A percentile compares a stretch with the other conserved stretches of the same genome.
Evolutionary conservation across 2,329 filamentous ascomycete genomes (phyloP).

Genomic region (Fusarium redolens): DNA sequence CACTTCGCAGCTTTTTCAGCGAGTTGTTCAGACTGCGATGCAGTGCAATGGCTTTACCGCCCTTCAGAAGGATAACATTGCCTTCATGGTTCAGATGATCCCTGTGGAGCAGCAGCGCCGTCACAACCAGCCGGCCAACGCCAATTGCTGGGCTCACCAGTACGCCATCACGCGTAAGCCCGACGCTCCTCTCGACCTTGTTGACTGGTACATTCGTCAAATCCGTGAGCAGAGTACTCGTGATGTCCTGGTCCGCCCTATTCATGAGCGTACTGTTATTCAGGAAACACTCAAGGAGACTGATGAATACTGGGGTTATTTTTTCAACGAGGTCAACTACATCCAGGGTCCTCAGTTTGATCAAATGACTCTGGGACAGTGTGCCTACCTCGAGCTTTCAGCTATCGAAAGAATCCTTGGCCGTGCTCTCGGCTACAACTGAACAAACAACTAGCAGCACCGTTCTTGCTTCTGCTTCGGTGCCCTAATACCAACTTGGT

Average conservation of each 20-base stretch:
- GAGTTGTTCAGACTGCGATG: conserved; percentile 64
- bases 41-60: conserved; percentile 70
- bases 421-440: conserved; percentile 50
- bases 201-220: conserved; percentile 68
- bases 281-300: conserved; percentile 49
- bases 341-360: conserved; percentile 57
- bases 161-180: conserved; percentile 64
- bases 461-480: not conserved
- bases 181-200: conserved; percentile 60
- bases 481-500: not conserved
- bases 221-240: conserved; percentile 65
- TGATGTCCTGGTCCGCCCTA: conserved; percentile 52
- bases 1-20: conserved; percentile 63
- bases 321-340: conserved; percentile 61
- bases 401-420: conserved; percentile 62
- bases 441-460: not conserved
- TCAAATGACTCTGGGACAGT: conserved; percentile 59
- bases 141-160: conserved; percentile 63
- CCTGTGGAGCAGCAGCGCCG: conserved; percentile 50
- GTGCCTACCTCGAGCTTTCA: conserved; percentile 59
- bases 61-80: conserved; percentile 70
- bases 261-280: conserved; percentile 56
- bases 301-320: conserved; percentile 63
- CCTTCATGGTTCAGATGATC: conserved; percentile 54
- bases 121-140: conserved; percentile 61